Percentiles rank a stretch among this genome's conserved stretches.
These are phyloP conservation scores for Sporothrix schenckii DNA, from an alignment of 2,329 filamentous ascomycete genomes.

Conservation along the genomic window DNA sequence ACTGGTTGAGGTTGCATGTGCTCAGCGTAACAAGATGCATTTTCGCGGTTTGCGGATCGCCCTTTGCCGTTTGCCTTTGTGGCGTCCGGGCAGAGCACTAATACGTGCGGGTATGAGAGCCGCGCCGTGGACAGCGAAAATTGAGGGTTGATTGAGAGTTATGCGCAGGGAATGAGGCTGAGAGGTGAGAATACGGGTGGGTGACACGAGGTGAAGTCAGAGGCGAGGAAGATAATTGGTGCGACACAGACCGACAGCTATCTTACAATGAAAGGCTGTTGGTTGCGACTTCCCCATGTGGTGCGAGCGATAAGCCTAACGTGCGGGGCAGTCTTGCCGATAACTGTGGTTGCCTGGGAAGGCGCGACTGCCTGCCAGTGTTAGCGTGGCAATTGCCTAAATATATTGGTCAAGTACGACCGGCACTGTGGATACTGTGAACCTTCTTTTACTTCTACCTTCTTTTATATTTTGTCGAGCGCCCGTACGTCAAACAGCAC, in stretches of 20 bases:
- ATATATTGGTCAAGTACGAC: background rate
- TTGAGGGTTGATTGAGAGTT: background rate
- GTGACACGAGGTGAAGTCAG: background rate
- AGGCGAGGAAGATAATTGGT: background rate
- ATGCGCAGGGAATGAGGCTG: background rate
- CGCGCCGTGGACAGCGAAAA: background rate
- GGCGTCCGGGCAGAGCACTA: too few species aligned
- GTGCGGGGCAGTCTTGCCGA: slow-evolving; percentile 25
- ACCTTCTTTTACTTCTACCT: background rate
- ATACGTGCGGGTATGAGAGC: background rate
- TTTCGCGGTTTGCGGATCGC: background rate
- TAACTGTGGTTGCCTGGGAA: slow-evolving; percentile 29
- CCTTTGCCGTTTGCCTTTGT: too few species aligned
- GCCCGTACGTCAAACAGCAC: background rate
- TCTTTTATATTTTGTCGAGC: background rate
- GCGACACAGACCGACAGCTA: too few species aligned
- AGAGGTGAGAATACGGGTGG: background rate
- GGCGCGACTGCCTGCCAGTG: slow-evolving; percentile 11
- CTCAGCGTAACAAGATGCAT: slow-evolving; percentile 41
- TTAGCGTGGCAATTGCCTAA: slow-evolving; percentile 6
- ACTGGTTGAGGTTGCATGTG: slow-evolving; percentile 43
- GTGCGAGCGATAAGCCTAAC: slow-evolving; percentile 25
- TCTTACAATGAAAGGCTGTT: too few species aligned
- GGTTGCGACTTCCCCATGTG: background rate
- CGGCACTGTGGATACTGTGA: slow-evolving; percentile 13